Base-by-base conservation (phyloP, 2,329 filamentous ascomycete genomes). In the Xylaria digitata region DNA sequence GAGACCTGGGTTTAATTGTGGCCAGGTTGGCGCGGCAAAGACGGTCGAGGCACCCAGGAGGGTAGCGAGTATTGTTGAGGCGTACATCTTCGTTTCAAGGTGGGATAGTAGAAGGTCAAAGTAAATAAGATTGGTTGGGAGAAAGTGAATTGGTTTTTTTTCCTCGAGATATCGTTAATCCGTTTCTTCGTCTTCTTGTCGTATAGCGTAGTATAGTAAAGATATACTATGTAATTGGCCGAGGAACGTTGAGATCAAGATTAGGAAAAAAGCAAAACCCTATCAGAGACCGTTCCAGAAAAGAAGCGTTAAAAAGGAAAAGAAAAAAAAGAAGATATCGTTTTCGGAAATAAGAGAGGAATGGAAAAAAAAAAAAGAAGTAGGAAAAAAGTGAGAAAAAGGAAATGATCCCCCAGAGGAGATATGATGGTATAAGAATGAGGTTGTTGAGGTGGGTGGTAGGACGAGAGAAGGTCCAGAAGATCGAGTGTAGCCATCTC, bases 21-120 rank as follows among this genome's bases (percentile, higher is more conserved):
- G 86, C 70, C 82, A 84, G 54, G 81, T 78, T 8, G 82, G 82
- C 37, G 84, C 84, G 60, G 82, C 82, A 48, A 74, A 63, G 63
- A 79, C 74, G 72, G 80, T 80, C 60, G 83, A 75, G 65, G 81
- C 81, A 78, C 80, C 79, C 70, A 86, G 78, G 67, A 82, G 79
- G 57, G 85, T 82, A 42, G 81, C 71, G 55, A 87, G 69, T 71
- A 85, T 72, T 70, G 82, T 78, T 69, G 83, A 84, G 72, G 80
- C 78, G 73, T 81, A 83, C 87, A 89, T 90, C 56, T 75, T 81
- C 75, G 17, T 55, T 21, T 15, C 19, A 19, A 34, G 6, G 21
- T 19, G 15, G 34, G 11, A n/a, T n/a, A 40, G 26, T 53, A 59
- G 43, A 55, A 61, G 48, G 52, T 46, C 23, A 53, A 49, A 56